Evolutionary conservation across 1,284 basidiomycete species (phyloP).

Genomic region (Boletus mariae): DNA sequence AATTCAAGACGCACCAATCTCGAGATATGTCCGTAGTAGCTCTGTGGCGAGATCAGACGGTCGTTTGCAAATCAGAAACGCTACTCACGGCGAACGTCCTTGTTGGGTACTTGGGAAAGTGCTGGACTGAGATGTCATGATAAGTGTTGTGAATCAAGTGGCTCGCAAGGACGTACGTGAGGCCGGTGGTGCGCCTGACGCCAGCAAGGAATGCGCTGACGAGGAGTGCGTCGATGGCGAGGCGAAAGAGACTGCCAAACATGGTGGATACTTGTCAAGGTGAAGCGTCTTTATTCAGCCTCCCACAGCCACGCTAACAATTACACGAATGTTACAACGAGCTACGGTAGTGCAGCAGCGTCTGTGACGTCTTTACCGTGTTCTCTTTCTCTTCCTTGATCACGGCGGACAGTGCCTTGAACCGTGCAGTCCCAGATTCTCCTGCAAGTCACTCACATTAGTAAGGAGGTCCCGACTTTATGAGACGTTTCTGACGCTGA

Average conservation of each 20-base stretch:
- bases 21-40: constrained; percentile 68
- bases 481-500: constrained; percentile 42
- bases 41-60: constrained; percentile 39
- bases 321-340: constrained; percentile 8
- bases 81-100: constrained; percentile 74
- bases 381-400: constrained; percentile 75
- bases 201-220: constrained; percentile 78
- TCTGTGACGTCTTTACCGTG: constrained; percentile 46
- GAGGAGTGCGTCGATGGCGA: constrained; percentile 73
- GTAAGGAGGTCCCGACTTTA: constrained; percentile 12
- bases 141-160: constrained; percentile 6
- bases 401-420: constrained; percentile 70
- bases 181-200: constrained; percentile 71
- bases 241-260: constrained; percentile 64
- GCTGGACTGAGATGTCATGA: constrained; percentile 49
- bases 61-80: neutral
- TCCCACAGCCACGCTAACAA: too few relatives aligned
- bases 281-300: too few relatives aligned
- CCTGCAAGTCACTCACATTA: constrained; percentile 33
- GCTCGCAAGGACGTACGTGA: constrained; percentile 55
- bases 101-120: constrained; percentile 71
- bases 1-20: constrained; percentile 53
- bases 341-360: constrained; percentile 27
- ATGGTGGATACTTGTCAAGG: constrained; percentile 31
- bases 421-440: constrained; percentile 64